Evolutionary conservation across 345 rosid genomes (phyloP), one percentile per base, ranked within the genome.

Genomic region (Eucalyptus fibrosa): DNA sequence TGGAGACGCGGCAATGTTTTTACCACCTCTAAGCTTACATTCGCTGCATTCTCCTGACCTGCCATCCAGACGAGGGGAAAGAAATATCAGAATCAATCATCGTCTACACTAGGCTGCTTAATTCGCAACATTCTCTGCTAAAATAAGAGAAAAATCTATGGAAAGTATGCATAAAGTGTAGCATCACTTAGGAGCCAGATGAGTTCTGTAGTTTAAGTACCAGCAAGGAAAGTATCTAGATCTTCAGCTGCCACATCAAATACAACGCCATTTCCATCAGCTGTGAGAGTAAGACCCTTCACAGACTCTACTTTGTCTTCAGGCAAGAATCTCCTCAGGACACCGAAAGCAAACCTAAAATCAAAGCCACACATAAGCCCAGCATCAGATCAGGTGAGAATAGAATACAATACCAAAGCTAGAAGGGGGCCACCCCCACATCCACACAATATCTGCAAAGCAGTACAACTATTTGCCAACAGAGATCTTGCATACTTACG

Each of bases 231-330:
- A 59, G 89, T 45, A 88, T 97, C 98, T 67, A 96, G 44, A 89
- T 98, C 98, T 23, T 92, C 94, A 53, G 91, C 92, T 3, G 91
- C 92, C 30, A 97, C 98, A 91, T 98, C 99, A 90, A 98, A 98
- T 32, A 98, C 99, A 1, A 95, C 99, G 90, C 99, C 98, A 49
- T 56, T 94, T 87, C 95, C 96, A 90, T 98, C 99, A 60, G 96
- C 96, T 26, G 98, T 95, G 21, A 98, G 95, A 53, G 95, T 53
- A 69, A 98, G 87, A 67, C 99, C 99, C 91, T 96, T 92, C 87
- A 98, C 94, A 2, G 90, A 83, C 88, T 95, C 95, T n/a, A 95
- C 99, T 93, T 97, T 98, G n/a, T 94, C 97, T 93, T 98, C 99
- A 2, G 99, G 99, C 93, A 98, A 89, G 91, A 94, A 89, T 92